Evolutionary conservation across 179 eudicot species (phyloP), one percentile per base, ranked within the genome.

Genomic region (Patellifolia procumbens): DNA sequence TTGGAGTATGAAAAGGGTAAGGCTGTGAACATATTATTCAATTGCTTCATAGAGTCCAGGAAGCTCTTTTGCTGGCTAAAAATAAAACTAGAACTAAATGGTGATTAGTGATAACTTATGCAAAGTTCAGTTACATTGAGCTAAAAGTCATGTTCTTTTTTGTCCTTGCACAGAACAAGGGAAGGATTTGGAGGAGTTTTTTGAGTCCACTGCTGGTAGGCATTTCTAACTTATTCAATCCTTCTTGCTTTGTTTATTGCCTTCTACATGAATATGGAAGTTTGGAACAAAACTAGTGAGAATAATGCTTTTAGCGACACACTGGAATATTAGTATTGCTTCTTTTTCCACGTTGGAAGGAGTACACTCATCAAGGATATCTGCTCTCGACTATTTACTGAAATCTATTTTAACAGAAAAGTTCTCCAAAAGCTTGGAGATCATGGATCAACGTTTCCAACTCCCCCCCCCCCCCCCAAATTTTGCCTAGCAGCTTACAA

Each of bases 1-100:
- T 86, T 80, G 81, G 97, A 95, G 84, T 95, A 95, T 82, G 99
- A 95, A 85, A 94, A 86, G 69, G 99, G 97, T 93, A 79, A 78
- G 78, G 32, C 5, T 73, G 46, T 45, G 20, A 46, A 73, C 46
- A 66, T 26, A 51, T 35, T 28, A 66, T 48, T 46, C 22, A 56
- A 35, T 62, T 17, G 17, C 43, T 32, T 15, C 17, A 39, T 39
- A 39, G 8, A 39, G 43, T 39, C 43, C 8, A 39, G 43, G 43
- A 39, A 39, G 43, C 43, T n/a, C 43, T 39, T 39, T 39, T 39
- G 43, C 43, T 39, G 43, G 8, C 43, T 39, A 39, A 39, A 37
- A 39, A 39, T 39, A n/a, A n/a, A n/a, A n/a, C n/a, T n/a, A n/a
- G n/a, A n/a, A n/a, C n/a, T n/a, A n/a, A n/a, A n/a, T n/a, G n/a